Evolutionary conservation across 306 rosid species (phyloP), one percentile per base, ranked within the genome.

Genomic region (Dalbergia oliveri): DNA sequence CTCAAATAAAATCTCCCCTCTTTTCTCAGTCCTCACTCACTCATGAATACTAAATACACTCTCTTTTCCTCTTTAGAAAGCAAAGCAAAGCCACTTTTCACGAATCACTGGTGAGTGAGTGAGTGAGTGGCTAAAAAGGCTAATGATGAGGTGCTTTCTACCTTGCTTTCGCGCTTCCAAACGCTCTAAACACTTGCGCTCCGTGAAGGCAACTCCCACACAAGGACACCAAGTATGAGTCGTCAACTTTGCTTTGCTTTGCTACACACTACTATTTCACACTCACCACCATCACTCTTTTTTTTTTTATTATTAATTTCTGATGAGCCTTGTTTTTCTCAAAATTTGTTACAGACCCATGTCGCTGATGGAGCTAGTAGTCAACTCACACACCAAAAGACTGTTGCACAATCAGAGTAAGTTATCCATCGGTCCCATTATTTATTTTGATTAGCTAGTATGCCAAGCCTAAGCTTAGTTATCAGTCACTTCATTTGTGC

Each of bases 141-240:
- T 6, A 16, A 88, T 87, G 2, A 92, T 86, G 97, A 85, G 41
- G 69, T 84, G 91, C 91, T 88, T 88, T 91, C 84, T 44, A 47
- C 57, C 83, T 67, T 91, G 93, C 14, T 89, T 91, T 63, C 14
- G 76, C 8, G 4, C 64, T 78, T 76, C 81, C 43, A 89, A 87
- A 86, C 80, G 23, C 44, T 54, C 60, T 14, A 87, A 79, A 14
- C 87, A 45, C 72, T 44, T 16, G n/a, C 74, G 58, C 43, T 59
- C 76, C 0, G 4, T 67, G 9, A 18, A 53, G 41, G 11, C 21
- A 47, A 75, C 70, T 61, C 78, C 49, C 45, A 12, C 76, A 11
- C 9, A 12, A 23, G 23, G 72, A 51, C 21, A 61, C 47, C 67
- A 79, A 15, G 92, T 84, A 82, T 76, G 67, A 5, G 8, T 49